These are phyloP conservation scores for Apiotrichum sp. DNA, from an alignment of 1,284 basidiomycete genomes.

Conservation along the genomic window DNA sequence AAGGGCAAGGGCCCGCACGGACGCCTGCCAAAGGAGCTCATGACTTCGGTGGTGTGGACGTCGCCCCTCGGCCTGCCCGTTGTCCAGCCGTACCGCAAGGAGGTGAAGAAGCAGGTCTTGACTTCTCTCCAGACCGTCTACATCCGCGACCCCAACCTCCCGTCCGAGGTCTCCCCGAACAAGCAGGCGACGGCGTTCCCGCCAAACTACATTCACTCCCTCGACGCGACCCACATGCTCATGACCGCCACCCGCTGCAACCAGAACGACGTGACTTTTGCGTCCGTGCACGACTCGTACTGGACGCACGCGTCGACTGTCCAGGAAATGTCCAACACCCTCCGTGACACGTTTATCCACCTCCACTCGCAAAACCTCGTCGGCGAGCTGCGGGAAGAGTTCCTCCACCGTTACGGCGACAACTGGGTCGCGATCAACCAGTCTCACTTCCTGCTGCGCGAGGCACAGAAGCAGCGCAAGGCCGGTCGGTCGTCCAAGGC, in stretches of 20 bases:
- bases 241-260: slow-evolving; percentile 87
- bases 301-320: slow-evolving; percentile 93
- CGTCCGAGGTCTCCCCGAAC: slow-evolving; percentile 70
- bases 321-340: slow-evolving; percentile 81
- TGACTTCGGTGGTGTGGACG: slow-evolving; percentile 96
- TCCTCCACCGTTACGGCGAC: slow-evolving; percentile 68
- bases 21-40: slow-evolving; percentile 73
- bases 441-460: slow-evolving; percentile 18
- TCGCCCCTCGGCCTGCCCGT: slow-evolving; percentile 90
- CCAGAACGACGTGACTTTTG: slow-evolving; percentile 72
- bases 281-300: slow-evolving; percentile 97
- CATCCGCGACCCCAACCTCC: slow-evolving; percentile 79
- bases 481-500: neutral
- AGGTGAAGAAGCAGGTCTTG: slow-evolving; percentile 68
- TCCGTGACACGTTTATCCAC: slow-evolving; percentile 89
- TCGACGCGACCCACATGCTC: slow-evolving; percentile 99
- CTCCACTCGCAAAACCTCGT: slow-evolving; percentile 85
- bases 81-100: slow-evolving; percentile 91
- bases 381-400: slow-evolving; percentile 54
- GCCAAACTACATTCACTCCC: slow-evolving; percentile 95
- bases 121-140: slow-evolving; percentile 87
- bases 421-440: slow-evolving; percentile 62
- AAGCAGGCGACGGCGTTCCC: slow-evolving; percentile 97
- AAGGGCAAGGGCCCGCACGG: neutral
- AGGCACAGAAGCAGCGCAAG: slow-evolving; percentile 16